These are phyloP conservation scores for Crassisporium funariophilum DNA, from an alignment of 768 basidiomycete genomes.

Conservation along the genomic window DNA sequence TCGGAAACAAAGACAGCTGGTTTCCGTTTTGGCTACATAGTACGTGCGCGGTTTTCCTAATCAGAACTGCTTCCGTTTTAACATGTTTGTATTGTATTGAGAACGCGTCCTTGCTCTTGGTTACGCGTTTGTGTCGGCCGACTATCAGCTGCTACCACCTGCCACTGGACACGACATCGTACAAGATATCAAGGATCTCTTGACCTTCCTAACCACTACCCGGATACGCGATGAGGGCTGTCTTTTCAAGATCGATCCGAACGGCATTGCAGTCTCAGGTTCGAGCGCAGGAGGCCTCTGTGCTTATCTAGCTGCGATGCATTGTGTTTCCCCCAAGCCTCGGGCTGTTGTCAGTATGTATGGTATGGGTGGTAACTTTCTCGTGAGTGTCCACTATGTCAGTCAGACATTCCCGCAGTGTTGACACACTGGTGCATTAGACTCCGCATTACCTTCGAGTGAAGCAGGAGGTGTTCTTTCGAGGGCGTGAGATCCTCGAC, in stretches of 20 bases:
- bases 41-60: constrained; percentile 28
- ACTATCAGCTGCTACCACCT: constrained; percentile 61
- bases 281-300: constrained; percentile 66
- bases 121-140: constrained; percentile 60
- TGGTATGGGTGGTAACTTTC: constrained; percentile 63
- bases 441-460: constrained; percentile 49
- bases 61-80: background rate
- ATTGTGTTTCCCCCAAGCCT: constrained; percentile 51
- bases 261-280: constrained; percentile 54
- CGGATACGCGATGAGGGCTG: background rate
- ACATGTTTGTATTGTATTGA: constrained; percentile 25
- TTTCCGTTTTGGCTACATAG: constrained; percentile 67
- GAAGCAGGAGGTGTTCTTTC: constrained; percentile 54
- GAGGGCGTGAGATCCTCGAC: constrained; percentile 57
- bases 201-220: constrained; percentile 43
- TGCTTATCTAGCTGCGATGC: constrained; percentile 59
- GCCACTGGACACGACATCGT: constrained; percentile 59
- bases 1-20: constrained; percentile 61
- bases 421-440: constrained; percentile 36
- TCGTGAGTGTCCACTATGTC: constrained; percentile 33
- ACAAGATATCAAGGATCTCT: constrained; percentile 58
- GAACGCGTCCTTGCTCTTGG: constrained; percentile 50
- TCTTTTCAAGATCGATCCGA: constrained; percentile 41
- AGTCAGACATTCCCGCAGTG: background rate
- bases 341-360: constrained; percentile 60